Percentiles rank a stretch among this genome's conserved stretches.
phyloP scores from a whole-genome alignment of 2,329 filamentous ascomycete genomes.

The Calycina herbarum region DNA sequence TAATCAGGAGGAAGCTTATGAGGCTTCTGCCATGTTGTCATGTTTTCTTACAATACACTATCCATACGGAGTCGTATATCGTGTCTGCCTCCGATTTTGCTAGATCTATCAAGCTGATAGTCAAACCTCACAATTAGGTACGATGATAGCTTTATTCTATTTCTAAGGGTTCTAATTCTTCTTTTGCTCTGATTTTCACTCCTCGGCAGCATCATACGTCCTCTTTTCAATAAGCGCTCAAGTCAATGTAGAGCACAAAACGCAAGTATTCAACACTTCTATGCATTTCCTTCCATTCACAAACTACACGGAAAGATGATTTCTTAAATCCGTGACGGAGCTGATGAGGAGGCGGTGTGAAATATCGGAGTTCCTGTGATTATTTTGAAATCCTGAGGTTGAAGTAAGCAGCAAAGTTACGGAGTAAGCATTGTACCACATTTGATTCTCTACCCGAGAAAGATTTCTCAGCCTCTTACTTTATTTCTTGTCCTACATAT shows the following conservation, averaged over 20 bases:
- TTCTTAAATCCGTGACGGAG: conserved; percentile 2
- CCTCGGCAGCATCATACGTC: neutral
- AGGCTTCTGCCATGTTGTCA: neutral
- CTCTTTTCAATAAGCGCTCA: neutral
- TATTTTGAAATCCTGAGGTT: neutral
- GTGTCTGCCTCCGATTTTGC: neutral
- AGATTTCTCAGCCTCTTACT: neutral
- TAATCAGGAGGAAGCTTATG: neutral
- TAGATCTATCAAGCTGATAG: neutral
- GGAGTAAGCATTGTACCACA: neutral
- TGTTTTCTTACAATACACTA: neutral
- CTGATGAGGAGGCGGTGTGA: conserved; percentile 3
- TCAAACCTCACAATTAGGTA: neutral
- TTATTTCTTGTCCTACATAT: neutral
- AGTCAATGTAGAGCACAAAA: neutral
- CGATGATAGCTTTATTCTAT: neutral
- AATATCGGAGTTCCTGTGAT: conserved; percentile 1
- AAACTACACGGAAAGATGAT: neutral
- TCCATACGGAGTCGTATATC: neutral
- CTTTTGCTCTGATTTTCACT: no score
- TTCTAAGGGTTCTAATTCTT: neutral
- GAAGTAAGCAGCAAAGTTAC: neutral
- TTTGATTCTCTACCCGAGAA: neutral
- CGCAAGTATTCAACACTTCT: neutral
- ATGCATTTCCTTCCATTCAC: neutral